Conservation (phyloP, 1,139 yeast genomes). For the Groenewaldozyma auringiensis region DNA sequence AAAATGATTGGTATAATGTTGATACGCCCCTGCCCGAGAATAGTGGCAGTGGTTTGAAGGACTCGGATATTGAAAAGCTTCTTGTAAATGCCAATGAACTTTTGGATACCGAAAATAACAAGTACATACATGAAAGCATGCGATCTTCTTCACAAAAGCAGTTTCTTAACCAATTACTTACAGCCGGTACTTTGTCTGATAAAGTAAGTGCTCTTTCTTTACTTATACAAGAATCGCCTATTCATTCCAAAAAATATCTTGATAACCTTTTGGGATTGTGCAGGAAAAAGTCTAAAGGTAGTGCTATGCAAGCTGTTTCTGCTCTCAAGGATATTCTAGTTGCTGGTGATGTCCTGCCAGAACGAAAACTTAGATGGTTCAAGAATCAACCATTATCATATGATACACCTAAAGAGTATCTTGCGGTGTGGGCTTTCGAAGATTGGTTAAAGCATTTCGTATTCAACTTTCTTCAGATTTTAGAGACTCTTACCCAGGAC, state of each 20-base stretch:
- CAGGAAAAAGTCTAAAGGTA: constrained; percentile 87
- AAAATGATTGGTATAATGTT: constrained; percentile 69
- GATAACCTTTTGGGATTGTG: constrained; percentile 73
- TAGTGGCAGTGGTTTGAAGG: constrained; percentile 37
- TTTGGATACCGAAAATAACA: constrained; percentile 62
- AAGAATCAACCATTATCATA: constrained; percentile 62
- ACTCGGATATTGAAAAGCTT: constrained; percentile 48
- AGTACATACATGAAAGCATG: constrained; percentile 69
- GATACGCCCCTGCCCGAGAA: constrained; percentile 37
- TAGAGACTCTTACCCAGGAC: constrained; percentile 77
- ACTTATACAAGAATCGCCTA: constrained; percentile 88
- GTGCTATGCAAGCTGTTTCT: constrained; percentile 82
- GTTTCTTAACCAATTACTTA: constrained; percentile 80
- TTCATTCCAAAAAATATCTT: constrained; percentile 78
- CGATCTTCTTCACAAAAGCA: constrained; percentile 77
- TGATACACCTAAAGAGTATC: constrained; percentile 34
- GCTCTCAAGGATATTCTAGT: constrained; percentile 84
- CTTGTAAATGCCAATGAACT: constrained; percentile 59
- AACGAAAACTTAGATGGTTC: constrained; percentile 73
- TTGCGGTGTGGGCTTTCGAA: constrained; percentile 79
- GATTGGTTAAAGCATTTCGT: constrained; percentile 74
- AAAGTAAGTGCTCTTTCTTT: constrained; percentile 91
- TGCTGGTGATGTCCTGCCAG: constrained; percentile 58
- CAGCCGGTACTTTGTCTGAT: constrained; percentile 93
- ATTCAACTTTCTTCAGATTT: constrained; percentile 59